These are phyloP conservation scores for Alnus glutinosa DNA, from an alignment of 306 rosid genomes.

Conservation along the genomic window DNA sequence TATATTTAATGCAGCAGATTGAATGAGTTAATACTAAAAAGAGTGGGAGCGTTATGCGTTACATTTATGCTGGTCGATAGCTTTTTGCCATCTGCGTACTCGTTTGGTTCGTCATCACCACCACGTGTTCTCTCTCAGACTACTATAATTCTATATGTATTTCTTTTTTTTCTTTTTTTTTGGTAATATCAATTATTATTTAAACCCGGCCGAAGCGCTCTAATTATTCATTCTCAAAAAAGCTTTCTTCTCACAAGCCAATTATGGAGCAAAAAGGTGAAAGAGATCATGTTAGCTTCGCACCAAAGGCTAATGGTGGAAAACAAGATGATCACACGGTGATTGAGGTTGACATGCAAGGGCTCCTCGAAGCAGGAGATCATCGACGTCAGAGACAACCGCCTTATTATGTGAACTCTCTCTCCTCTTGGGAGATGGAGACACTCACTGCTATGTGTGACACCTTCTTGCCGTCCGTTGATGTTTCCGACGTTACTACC, in stretches of 20 bases:
- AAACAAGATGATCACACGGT: slow-evolving; percentile 19
- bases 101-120: slow-evolving; percentile 8
- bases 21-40: background rate
- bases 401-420: slow-evolving; percentile 24
- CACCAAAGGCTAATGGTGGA: background rate
- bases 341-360: slow-evolving; percentile 36
- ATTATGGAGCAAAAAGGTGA: background rate
- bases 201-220: background rate
- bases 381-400: background rate
- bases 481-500: background rate
- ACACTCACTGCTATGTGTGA: slow-evolving; percentile 58
- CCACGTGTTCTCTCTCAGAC: background rate
- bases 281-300: background rate
- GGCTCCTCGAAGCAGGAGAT: slow-evolving; percentile 30
- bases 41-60: background rate
- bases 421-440: slow-evolving; percentile 58
- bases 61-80: background rate
- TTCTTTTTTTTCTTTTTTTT: background rate
- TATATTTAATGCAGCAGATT: no score
- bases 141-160: background rate
- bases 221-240: background rate
- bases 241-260: background rate
- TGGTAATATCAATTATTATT: background rate
- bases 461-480: slow-evolving; percentile 60
- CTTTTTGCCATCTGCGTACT: background rate